phyloP scores from a whole-genome alignment of 2,329 filamentous ascomycete genomes.

The Sarocladium strictum region DNA sequence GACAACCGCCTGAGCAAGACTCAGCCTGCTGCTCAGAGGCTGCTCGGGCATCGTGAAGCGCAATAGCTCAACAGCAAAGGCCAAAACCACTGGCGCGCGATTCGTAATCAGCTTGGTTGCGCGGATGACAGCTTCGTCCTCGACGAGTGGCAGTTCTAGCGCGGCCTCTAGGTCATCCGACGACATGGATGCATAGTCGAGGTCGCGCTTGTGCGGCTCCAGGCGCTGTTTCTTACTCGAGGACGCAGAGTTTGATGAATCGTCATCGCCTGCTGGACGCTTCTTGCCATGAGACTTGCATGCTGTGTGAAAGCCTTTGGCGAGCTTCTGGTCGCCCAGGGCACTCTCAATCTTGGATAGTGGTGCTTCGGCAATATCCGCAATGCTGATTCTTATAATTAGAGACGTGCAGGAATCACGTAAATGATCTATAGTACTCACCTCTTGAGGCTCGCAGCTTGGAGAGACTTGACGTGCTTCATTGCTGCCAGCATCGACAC shows the following conservation, averaged over 20 bases:
- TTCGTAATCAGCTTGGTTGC: constrained; percentile 63
- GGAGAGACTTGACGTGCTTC: constrained; percentile 51
- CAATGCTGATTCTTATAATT: too few relatives aligned
- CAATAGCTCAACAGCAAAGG: constrained; percentile 68
- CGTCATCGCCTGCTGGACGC: constrained; percentile 21
- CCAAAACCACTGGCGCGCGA: constrained; percentile 73
- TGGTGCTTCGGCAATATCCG: constrained; percentile 47
- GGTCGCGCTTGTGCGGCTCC: constrained; percentile 26
- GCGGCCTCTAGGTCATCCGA: constrained; percentile 58
- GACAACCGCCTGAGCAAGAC: constrained; percentile 76
- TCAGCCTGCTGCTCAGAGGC: constrained; percentile 75
- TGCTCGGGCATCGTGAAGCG: constrained; percentile 82
- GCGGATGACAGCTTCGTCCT: constrained; percentile 54
- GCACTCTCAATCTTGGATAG: constrained; percentile 38
- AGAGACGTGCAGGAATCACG: too few relatives aligned
- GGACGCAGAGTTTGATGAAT: constrained; percentile 12
- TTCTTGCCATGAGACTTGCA: constrained; percentile 48
- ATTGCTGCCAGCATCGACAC: constrained; percentile 54
- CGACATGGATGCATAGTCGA: constrained; percentile 34
- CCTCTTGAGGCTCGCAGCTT: constrained; percentile 49
- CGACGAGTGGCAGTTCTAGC: constrained; percentile 51
- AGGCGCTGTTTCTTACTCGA: constrained; percentile 25
- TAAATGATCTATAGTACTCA: constrained; percentile 29
- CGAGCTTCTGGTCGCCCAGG: constrained; percentile 42
- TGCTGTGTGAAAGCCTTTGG: constrained; percentile 44